A percentile compares a stretch with the other conserved stretches of the same genome.
Conservation (phyloP, 352 stramenopile genomes). For the Pythium sukuiense region DNA sequence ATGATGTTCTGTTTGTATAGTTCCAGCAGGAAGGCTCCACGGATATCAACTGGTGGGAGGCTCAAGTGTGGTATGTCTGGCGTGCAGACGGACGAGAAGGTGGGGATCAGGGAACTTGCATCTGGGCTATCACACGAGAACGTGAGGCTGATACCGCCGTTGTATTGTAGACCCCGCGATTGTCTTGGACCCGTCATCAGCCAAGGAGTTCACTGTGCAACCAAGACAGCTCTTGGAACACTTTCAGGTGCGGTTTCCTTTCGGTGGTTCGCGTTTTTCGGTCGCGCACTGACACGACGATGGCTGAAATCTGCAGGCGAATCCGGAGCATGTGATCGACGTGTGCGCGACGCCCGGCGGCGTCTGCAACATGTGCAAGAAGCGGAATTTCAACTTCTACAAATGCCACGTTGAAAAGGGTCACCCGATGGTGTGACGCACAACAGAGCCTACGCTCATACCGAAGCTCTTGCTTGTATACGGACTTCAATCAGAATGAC, state of each 20-base stretch:
- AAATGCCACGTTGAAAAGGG: constrained; percentile 74
- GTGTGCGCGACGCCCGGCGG: constrained; percentile 44
- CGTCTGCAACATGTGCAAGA: constrained; percentile 48
- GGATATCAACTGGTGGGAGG: constrained; percentile 78
- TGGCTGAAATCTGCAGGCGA: constrained; percentile 33
- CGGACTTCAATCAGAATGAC: not conserved
- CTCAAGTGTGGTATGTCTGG: constrained; percentile 84
- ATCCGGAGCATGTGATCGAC: constrained; percentile 76
- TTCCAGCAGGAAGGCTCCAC: constrained; percentile 65
- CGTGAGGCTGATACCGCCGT: not conserved
- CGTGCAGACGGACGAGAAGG: constrained; percentile 60
- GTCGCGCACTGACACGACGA: not conserved
- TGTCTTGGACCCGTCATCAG: constrained; percentile 50
- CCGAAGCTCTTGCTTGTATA: not conserved
- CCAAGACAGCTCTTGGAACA: constrained; percentile 55
- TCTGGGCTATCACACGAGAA: no score
- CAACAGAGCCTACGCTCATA: not conserved
- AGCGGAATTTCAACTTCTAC: constrained; percentile 46
- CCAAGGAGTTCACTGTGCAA: constrained; percentile 38
- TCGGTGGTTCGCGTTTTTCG: not conserved
- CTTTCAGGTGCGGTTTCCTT: constrained; percentile 43
- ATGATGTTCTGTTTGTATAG: constrained; percentile 26
- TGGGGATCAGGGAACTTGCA: constrained; percentile 14
- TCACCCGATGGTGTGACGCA: constrained; percentile 63
- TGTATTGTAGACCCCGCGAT: constrained; percentile 41